Base-by-base conservation (phyloP, 2,329 filamentous ascomycete genomes). In the Ceratocystis huliohia region DNA sequence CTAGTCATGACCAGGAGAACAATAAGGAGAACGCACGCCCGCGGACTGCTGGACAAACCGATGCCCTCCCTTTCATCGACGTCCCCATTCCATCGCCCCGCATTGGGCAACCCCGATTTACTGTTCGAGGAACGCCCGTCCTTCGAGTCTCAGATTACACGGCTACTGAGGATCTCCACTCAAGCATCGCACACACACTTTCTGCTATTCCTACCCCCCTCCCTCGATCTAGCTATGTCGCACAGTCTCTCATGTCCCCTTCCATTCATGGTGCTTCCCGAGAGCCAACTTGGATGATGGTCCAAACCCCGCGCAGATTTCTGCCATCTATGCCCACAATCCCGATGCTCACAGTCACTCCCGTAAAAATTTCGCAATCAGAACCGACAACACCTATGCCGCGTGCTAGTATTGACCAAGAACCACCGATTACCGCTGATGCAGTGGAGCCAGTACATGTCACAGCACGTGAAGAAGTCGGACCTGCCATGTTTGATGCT, bases 51-150 rank as follows among this genome's bases (percentile, higher is more conserved):
- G 30, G 87, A 82, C 13, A 59, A 59, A 72, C 87, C 85, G 4
- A 75, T 20, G 72, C 74, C 50, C 75, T 79, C 48, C 85, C 84
- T 13, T 76, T 85, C 45, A 78, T 68, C 8, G 84, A 91, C 70
- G 82, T 93, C 56, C 81, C 85, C 25, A 96, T 96, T 63, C 91
- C 92, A 45, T 87, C 89, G 66, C 95, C 92, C 80, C 86, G 87
- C 70, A 79, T 96, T 67, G 92, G 91, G 13, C 88, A 87, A 1
- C 90, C 91, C 20, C 84, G 85, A 67, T 96, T 96, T 75, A 93
- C 88, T 69, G 77, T 83, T 65, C 82, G 83, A 70, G 91, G 91
- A 10, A 91, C 88, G 2, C 85, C 89, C 2, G 82, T 90, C 69
- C 79, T 96, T 69, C 86, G 89, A 69, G 88, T 86, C 70, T 95